Conservation (phyloP, 169 alveolate species). For the Eimeria tenella region DNA sequence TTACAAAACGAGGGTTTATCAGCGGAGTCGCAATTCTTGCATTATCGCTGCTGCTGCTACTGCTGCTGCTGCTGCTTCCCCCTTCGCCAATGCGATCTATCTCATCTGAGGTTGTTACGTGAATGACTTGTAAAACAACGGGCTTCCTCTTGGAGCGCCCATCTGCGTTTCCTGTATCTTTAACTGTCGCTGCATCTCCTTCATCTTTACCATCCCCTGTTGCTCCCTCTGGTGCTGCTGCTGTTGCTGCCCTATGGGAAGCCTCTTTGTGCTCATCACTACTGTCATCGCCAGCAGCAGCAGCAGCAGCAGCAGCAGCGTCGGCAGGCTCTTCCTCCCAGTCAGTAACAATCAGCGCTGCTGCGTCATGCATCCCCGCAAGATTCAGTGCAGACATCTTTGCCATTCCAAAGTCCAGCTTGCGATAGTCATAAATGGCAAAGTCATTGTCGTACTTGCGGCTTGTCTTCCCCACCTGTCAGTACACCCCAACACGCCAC, state of each 20-base stretch:
- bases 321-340: background rate
- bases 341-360: slow-evolving; percentile 79
- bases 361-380: slow-evolving; percentile 85
- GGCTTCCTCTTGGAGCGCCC: background rate
- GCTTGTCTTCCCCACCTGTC: slow-evolving; percentile 83
- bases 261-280: background rate
- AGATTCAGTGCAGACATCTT: slow-evolving; percentile 84
- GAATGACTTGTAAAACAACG: slow-evolving; percentile 37
- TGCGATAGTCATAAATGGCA: slow-evolving; percentile 85
- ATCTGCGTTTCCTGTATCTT: background rate
- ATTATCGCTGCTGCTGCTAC: background rate
- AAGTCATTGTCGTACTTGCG: slow-evolving; percentile 84
- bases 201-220: background rate
- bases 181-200: background rate
- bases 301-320: background rate
- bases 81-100: background rate
- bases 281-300: background rate
- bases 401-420: slow-evolving; percentile 87
- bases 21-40: slow-evolving; percentile 56
- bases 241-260: background rate
- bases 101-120: slow-evolving; percentile 40
- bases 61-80: slow-evolving; percentile 8
- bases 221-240: background rate
- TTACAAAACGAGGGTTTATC: slow-evolving; percentile 80
- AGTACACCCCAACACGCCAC: background rate